These are phyloP conservation scores for Skeletonema potamos DNA, from an alignment of 108 stramenopile species.

Conservation along the genomic window DNA sequence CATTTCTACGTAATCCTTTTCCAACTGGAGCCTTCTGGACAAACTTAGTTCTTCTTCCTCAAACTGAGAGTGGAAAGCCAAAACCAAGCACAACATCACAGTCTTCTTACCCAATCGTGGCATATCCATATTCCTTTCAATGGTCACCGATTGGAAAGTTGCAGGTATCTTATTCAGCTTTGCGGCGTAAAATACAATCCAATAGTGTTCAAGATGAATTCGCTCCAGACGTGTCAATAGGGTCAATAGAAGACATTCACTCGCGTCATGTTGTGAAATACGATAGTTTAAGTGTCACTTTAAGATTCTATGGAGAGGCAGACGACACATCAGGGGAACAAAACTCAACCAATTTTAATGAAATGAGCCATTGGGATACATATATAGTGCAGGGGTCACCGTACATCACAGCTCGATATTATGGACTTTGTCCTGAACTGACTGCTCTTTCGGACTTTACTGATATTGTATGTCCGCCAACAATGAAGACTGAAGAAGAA, in stretches of 20 bases:
- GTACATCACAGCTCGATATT: constrained; percentile 67
- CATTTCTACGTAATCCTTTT: constrained; percentile 73
- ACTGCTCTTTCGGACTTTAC: constrained; percentile 67
- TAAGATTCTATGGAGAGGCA: constrained; percentile 48
- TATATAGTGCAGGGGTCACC: constrained; percentile 84
- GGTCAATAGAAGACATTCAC: constrained; percentile 42
- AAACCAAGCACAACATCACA: constrained; percentile 21
- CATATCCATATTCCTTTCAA: constrained; percentile 82
- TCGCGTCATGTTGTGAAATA: constrained; percentile 61
- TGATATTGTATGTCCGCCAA: constrained; percentile 59
- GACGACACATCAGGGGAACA: background rate
- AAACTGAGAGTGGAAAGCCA: background rate
- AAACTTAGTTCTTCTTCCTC: constrained; percentile 68
- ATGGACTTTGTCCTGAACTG: constrained; percentile 55
- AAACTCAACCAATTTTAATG: background rate
- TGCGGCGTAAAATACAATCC: constrained; percentile 46
- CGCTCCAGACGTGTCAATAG: constrained; percentile 68
- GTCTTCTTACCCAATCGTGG: constrained; percentile 77
- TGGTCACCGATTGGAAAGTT: constrained; percentile 67
- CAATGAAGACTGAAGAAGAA: constrained; percentile 5
- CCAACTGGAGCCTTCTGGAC: constrained; percentile 91
- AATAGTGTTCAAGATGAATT: constrained; percentile 63
- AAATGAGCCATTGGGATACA: constrained; percentile 59
- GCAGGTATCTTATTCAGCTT: constrained; percentile 72
- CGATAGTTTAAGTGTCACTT: constrained; percentile 79